Percentiles rank a stretch among this genome's conserved stretches.
These are phyloP conservation scores for Saturnispora diversa DNA, from an alignment of 805 yeast species.

Conservation along the genomic window DNA sequence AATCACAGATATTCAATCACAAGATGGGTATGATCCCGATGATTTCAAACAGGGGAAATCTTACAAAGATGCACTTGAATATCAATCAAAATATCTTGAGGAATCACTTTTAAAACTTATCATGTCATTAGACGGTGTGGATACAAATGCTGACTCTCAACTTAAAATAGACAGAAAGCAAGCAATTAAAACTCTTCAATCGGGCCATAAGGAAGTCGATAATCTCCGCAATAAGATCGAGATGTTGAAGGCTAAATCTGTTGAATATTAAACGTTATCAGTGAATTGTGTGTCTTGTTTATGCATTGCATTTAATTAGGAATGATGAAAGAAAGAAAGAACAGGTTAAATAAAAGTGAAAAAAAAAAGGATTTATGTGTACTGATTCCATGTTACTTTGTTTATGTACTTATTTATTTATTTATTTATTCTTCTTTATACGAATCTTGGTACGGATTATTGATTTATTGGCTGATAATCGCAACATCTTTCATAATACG, in stretches of 20 bases:
- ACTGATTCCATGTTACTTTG: no score
- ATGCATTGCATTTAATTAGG: no score
- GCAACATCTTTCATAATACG: no score
- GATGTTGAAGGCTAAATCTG: constrained; percentile 15
- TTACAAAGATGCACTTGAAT: constrained; percentile 28
- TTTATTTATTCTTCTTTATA: no score
- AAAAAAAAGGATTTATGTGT: no score
- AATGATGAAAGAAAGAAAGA: background rate
- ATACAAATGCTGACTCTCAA: constrained; percentile 36
- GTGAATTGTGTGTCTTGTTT: background rate
- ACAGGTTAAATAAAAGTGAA: no score
- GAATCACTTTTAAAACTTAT: constrained; percentile 62
- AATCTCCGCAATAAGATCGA: constrained; percentile 19
- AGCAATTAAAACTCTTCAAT: constrained; percentile 53
- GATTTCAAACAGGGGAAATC: constrained; percentile 7
- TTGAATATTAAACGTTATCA: constrained; percentile 2
- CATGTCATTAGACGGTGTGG: constrained; percentile 56
- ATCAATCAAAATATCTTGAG: constrained; percentile 50
- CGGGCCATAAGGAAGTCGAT: constrained; percentile 49
- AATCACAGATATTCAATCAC: constrained; percentile 11
- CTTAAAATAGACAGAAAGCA: constrained; percentile 53
- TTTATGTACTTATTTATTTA: no score
- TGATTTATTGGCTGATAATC: no score
- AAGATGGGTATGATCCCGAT: constrained; percentile 4
- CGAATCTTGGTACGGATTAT: no score